phyloP scores from a whole-genome alignment of 495 filamentous ascomycete species.

The Xylaria cubensis region DNA sequence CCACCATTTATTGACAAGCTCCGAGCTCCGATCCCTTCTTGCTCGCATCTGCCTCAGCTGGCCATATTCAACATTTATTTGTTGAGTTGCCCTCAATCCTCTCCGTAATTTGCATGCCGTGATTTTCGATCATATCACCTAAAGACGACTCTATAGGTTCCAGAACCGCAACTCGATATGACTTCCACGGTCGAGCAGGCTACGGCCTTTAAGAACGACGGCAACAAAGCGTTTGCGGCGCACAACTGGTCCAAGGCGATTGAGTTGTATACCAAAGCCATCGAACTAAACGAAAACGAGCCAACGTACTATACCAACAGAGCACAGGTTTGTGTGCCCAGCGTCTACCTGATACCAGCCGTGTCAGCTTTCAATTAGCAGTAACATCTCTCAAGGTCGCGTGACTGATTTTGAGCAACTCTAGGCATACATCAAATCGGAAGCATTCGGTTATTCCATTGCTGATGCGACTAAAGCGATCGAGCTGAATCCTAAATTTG shows the following conservation, averaged over 20 bases:
- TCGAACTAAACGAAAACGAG: conserved; percentile 82
- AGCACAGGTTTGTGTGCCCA: conserved; percentile 73
- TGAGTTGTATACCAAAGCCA: conserved; percentile 88
- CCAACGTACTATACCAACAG: conserved; percentile 92
- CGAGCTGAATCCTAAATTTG: conserved; percentile 84
- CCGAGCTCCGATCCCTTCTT: conserved; percentile 14
- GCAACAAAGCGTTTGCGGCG: conserved; percentile 87
- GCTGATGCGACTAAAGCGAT: conserved; percentile 93
- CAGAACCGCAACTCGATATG: conserved; percentile 26
- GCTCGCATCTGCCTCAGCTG: neutral
- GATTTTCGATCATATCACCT: neutral
- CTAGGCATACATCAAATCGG: conserved; percentile 92
- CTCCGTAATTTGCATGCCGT: neutral
- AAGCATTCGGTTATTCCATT: conserved; percentile 91
- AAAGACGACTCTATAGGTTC: neutral
- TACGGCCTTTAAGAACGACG: conserved; percentile 84
- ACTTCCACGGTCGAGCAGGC: conserved; percentile 64
- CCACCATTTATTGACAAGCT: neutral
- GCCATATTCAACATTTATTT: neutral
- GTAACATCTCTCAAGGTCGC: conserved; percentile 41
- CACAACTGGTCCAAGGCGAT: conserved; percentile 89
- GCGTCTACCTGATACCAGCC: neutral
- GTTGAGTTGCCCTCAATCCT: neutral
- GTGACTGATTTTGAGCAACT: conserved; percentile 49
- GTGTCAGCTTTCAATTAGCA: conserved; percentile 8